A percentile compares a stretch with the other conserved stretches of the same genome.
phyloP scores from a whole-genome alignment of 2,329 filamentous ascomycete species.

The Apiospora pterosperma region DNA sequence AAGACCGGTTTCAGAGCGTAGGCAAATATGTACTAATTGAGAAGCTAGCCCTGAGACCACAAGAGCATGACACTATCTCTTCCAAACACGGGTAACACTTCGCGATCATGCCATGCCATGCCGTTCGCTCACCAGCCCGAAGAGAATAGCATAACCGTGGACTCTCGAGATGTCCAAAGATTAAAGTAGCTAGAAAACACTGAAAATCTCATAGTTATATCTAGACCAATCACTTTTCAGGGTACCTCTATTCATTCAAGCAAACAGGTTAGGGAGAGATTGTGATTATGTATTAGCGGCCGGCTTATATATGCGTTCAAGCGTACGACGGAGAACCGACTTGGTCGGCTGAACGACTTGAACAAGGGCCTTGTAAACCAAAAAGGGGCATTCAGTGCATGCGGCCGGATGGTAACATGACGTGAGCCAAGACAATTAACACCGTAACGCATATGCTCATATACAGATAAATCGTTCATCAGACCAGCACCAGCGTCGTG shows the following conservation, averaged over 20 bases:
- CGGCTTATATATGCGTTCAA: neutral
- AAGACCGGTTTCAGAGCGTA: too few species aligned
- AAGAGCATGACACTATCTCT: neutral
- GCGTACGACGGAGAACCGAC: neutral
- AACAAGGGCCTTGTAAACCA: neutral
- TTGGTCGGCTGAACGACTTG: neutral
- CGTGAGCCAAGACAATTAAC: neutral
- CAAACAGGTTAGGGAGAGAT: neutral
- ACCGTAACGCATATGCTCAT: constrained; percentile 1
- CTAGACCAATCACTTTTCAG: too few species aligned
- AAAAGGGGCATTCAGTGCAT: neutral
- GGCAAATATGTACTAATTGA: too few species aligned
- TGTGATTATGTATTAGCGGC: neutral
- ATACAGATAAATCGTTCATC: neutral
- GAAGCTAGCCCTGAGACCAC: neutral
- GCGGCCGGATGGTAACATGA: neutral
- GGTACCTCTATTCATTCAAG: neutral
- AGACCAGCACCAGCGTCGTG: neutral
- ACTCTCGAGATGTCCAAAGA: too few species aligned
- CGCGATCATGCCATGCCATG: too few species aligned
- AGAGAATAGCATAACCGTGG: too few species aligned
- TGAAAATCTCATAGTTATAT: too few species aligned
- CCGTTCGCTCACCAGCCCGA: too few species aligned
- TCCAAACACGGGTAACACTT: too few species aligned
- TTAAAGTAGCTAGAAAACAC: too few species aligned